phyloP scores from a whole-genome alignment of 352 stramenopile genomes.

The Plasmopara viticola region DNA sequence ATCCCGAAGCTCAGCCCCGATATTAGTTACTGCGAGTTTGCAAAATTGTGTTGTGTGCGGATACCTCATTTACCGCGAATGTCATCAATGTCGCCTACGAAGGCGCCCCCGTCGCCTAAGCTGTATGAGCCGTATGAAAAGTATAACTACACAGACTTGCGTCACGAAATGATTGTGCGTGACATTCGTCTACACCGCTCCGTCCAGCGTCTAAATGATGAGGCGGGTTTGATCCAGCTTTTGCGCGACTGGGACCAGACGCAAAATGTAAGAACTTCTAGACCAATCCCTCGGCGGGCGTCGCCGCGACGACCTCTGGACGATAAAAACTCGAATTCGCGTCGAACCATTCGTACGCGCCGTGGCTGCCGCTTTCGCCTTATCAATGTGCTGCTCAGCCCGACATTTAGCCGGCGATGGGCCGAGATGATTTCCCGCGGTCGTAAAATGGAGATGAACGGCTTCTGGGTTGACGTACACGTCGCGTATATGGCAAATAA shows the following conservation, averaged over 20 bases:
- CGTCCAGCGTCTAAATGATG: slow-evolving; percentile 14
- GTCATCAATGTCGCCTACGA: slow-evolving; percentile 12
- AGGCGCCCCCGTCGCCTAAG: slow-evolving; percentile 5
- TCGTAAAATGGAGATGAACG: slow-evolving; percentile 27
- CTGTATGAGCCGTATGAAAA: slow-evolving; percentile 43
- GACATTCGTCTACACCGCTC: slow-evolving; percentile 13
- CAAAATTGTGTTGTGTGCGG: neutral
- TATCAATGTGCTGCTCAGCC: slow-evolving; percentile 61
- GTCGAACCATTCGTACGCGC: slow-evolving; percentile 20
- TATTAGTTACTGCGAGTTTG: slow-evolving; percentile 3
- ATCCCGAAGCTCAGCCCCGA: no score
- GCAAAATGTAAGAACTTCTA: slow-evolving; percentile 1
- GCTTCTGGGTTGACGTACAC: slow-evolving; percentile 58
- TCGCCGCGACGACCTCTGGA: slow-evolving; percentile 2
- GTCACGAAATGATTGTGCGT: slow-evolving; percentile 28
- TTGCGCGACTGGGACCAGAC: slow-evolving; percentile 32
- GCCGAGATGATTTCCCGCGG: slow-evolving; percentile 32
- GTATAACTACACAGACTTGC: slow-evolving; percentile 26
- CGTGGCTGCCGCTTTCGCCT: slow-evolving; percentile 63
- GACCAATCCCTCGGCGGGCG: neutral
- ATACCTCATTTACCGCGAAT: neutral
- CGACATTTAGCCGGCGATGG: slow-evolving; percentile 49
- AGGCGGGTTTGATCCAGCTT: slow-evolving; percentile 21
- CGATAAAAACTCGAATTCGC: slow-evolving; percentile 3
- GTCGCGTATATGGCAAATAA: slow-evolving; percentile 43